These are phyloP conservation scores for Psilocybe subaeruginosa DNA, from an alignment of 768 basidiomycete species.

Conservation along the genomic window DNA sequence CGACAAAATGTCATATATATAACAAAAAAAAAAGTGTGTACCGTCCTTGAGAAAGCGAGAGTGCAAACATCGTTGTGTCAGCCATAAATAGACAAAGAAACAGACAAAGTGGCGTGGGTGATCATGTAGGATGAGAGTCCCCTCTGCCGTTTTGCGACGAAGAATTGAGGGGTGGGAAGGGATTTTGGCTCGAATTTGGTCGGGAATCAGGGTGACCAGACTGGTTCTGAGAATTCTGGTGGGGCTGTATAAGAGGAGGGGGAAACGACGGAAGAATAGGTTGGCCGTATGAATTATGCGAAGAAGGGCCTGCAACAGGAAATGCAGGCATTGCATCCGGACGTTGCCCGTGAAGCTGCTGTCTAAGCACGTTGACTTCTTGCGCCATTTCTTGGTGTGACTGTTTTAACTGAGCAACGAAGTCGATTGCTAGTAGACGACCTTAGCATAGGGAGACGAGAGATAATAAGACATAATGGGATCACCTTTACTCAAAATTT, in stretches of 20 bases:
- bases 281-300: constrained; percentile 52
- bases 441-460: not conserved
- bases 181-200: constrained; percentile 65
- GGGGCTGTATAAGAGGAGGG: constrained; percentile 48
- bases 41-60: not conserved
- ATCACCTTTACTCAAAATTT: constrained; percentile 93
- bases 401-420: constrained; percentile 78
- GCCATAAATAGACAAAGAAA: not conserved
- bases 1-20: not conserved
- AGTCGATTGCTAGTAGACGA: constrained; percentile 74
- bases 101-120: not conserved
- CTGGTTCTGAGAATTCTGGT: constrained; percentile 37
- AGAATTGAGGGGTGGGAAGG: constrained; percentile 44
- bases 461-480: constrained; percentile 12
- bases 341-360: constrained; percentile 70
- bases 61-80: not conserved
- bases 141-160: constrained; percentile 49
- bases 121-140: constrained; percentile 31
- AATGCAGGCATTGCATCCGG: constrained; percentile 58
- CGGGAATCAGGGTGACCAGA: constrained; percentile 49
- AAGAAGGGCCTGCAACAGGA: constrained; percentile 49
- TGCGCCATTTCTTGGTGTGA: constrained; percentile 75
- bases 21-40: not conserved
- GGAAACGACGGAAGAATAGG: constrained; percentile 46
- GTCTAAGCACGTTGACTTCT: constrained; percentile 78